These are phyloP conservation scores for Mortierella sp. DNA, from an alignment of 371 early-diverging fungal species.

Conservation along the genomic window DNA sequence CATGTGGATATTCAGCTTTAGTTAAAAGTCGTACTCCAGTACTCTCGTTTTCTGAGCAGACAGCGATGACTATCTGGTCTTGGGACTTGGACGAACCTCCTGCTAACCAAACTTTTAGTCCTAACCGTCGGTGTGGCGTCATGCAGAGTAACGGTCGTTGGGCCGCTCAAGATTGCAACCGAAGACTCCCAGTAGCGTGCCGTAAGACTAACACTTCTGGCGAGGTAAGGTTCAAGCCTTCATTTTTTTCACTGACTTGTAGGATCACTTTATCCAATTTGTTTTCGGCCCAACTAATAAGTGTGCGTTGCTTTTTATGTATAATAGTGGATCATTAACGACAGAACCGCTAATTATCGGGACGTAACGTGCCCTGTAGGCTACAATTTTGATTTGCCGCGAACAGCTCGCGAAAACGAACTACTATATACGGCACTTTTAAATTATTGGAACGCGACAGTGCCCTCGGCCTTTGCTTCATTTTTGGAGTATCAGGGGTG, in stretches of 20 bases:
- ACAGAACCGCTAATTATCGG: constrained; percentile 40
- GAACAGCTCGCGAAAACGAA: constrained; percentile 47
- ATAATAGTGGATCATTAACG: constrained; percentile 42
- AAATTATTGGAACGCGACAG: constrained; percentile 23
- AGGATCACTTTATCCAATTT: background rate
- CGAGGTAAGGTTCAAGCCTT: constrained; percentile 16
- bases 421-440: constrained; percentile 16
- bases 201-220: constrained; percentile 35
- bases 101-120: constrained; percentile 15
- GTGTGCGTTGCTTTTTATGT: background rate
- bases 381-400: constrained; percentile 45
- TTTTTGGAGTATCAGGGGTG: background rate
- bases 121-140: constrained; percentile 42
- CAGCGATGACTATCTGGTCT: constrained; percentile 49
- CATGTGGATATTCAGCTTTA: constrained; percentile 38
- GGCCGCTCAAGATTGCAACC: constrained; percentile 47
- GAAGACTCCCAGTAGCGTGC: constrained; percentile 48
- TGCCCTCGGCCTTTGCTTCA: constrained; percentile 6
- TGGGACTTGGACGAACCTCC: constrained; percentile 52
- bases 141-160: constrained; percentile 52
- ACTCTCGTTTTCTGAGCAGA: constrained; percentile 37
- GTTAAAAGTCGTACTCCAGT: constrained; percentile 10
- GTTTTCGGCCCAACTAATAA: background rate
- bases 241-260: background rate
- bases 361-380: constrained; percentile 45